phyloP scores from a whole-genome alignment of 805 yeast species.

The Candida ficus region DNA sequence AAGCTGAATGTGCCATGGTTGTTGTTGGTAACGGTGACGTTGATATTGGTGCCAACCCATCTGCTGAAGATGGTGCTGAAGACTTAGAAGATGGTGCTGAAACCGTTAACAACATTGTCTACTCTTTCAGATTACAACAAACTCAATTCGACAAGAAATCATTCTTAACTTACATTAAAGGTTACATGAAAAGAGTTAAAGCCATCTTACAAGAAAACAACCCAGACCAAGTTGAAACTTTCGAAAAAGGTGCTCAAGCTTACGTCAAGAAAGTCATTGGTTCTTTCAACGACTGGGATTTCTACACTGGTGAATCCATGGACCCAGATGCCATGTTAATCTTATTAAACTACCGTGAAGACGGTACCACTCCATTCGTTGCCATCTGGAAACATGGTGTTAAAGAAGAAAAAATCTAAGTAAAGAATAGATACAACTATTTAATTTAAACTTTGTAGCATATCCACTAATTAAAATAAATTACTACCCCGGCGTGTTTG shows the following conservation, averaged over 20 bases:
- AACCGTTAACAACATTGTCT: conserved; percentile 95
- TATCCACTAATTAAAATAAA: background rate
- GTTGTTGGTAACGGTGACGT: conserved; percentile 86
- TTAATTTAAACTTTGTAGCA: background rate
- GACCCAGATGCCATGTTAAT: conserved; percentile 99
- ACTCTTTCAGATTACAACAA: conserved; percentile 97
- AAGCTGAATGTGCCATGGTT: conserved; percentile 94
- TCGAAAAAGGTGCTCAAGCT: conserved; percentile 96
- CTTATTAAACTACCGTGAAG: conserved; percentile 99
- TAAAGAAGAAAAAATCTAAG: conserved; percentile 82
- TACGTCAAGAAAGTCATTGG: conserved; percentile 95
- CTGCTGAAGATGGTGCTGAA: conserved; percentile 89
- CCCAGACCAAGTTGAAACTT: conserved; percentile 83
- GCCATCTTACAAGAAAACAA: conserved; percentile 79
- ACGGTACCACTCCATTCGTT: conserved; percentile 96
- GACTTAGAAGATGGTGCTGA: conserved; percentile 79
- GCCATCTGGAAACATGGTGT: conserved; percentile 99
- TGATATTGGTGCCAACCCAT: conserved; percentile 99
- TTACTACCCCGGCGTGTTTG: background rate
- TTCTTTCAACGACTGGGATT: conserved; percentile 98
- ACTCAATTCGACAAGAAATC: conserved; percentile 98
- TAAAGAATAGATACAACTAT: no score
- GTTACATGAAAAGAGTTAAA: conserved; percentile 97
- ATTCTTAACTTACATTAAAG: conserved; percentile 93
- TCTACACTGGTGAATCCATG: conserved; percentile 99